Percentiles rank a stretch among this genome's conserved stretches.
Conservation (phyloP, 495 filamentous ascomycete genomes). For the Collariella sp. region DNA sequence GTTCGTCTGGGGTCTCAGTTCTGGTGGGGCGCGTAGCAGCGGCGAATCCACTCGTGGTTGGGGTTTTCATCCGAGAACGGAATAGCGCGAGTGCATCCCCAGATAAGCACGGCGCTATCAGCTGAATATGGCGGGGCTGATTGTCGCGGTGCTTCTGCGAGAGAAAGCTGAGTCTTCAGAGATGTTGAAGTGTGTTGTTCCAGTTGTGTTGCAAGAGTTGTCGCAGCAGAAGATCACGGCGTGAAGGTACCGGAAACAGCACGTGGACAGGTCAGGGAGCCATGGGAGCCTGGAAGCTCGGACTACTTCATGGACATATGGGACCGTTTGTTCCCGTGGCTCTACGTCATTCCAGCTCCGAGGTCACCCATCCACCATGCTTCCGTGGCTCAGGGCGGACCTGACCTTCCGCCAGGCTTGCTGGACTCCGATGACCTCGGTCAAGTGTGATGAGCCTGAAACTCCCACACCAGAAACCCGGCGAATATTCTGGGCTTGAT, state of each 20-base stretch:
- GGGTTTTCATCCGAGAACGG: slow-evolving; percentile 9
- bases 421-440: slow-evolving; percentile 9
- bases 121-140: slow-evolving; percentile 5
- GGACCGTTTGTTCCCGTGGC: neutral
- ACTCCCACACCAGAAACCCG: neutral
- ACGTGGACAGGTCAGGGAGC: neutral
- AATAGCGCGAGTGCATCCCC: slow-evolving; percentile 9
- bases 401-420: neutral
- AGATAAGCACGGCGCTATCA: slow-evolving; percentile 6
- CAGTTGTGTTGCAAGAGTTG: neutral
- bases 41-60: neutral
- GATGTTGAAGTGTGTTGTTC: neutral
- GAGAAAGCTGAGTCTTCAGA: neutral
- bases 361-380: slow-evolving; percentile 3
- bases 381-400: slow-evolving; percentile 4
- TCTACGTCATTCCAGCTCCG: slow-evolving; percentile 5
- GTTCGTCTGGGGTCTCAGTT: slow-evolving; percentile 5
- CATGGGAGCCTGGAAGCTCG: neutral
- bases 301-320: neutral
- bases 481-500: neutral
- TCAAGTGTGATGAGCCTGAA: neutral
- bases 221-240: neutral
- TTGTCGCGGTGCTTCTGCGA: slow-evolving; percentile 1
- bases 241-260: neutral
- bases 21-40: slow-evolving; percentile 1